Evolutionary conservation across 2,329 filamentous ascomycete genomes (phyloP).

Genomic region (Paraconiothyrium sp.): DNA sequence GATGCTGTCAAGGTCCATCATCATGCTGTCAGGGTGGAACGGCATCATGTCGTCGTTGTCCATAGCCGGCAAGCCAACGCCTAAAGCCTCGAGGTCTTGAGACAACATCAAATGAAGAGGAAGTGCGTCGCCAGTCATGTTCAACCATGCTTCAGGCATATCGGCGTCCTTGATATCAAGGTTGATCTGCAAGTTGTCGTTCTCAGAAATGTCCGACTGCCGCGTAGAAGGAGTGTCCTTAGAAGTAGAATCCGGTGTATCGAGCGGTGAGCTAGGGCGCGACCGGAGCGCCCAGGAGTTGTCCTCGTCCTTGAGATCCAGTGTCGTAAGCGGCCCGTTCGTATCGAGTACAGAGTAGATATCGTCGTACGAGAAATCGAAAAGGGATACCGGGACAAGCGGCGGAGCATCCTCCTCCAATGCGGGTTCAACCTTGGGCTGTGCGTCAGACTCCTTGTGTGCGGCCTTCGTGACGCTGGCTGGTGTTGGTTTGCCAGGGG

Average conservation of each 20-base stretch:
- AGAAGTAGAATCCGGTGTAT: conserved; percentile 47
- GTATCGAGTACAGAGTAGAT: conserved; percentile 44
- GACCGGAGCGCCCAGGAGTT: conserved; percentile 46
- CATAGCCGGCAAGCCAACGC: conserved; percentile 44
- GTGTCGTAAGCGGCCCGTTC: conserved; percentile 41
- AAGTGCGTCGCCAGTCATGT: conserved; percentile 36
- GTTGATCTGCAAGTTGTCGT: conserved; percentile 53
- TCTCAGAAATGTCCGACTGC: conserved; percentile 55
- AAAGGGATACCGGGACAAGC: conserved; percentile 37
- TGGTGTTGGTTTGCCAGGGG: conserved; percentile 45
- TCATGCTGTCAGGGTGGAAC: conserved; percentile 37
- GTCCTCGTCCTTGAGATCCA: conserved; percentile 48
- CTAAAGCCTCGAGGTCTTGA: conserved; percentile 42
- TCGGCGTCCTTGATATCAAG: conserved; percentile 48
- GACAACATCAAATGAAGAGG: conserved; percentile 45
- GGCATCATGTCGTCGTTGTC: conserved; percentile 48
- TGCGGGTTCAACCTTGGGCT: conserved; percentile 27
- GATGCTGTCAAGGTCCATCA: conserved; percentile 47
- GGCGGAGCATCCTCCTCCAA: conserved; percentile 36
- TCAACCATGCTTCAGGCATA: conserved; percentile 45
- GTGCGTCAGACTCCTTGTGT: conserved; percentile 37
- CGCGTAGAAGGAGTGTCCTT: conserved; percentile 50
- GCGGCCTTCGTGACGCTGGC: conserved; percentile 34
- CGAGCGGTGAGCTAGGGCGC: conserved; percentile 41
- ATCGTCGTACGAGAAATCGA: conserved; percentile 47